Evolutionary conservation across 164 flowering plant species (phyloP), one percentile per base, ranked within the genome.

Genomic region (Houttuynia cordata): DNA sequence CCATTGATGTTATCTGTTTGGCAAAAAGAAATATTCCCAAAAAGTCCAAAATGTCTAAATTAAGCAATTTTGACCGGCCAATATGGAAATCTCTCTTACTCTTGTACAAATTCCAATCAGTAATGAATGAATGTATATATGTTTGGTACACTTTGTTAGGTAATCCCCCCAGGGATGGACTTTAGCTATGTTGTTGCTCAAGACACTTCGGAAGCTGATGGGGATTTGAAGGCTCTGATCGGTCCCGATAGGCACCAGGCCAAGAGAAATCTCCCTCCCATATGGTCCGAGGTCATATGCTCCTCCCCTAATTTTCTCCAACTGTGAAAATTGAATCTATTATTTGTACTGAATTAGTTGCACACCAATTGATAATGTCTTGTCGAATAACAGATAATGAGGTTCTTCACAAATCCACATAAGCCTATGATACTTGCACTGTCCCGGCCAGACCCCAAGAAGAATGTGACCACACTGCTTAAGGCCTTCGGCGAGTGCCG

Each of bases 141-240:
- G 12, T 25, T 59, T 59, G 15, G 19, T 21, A 41, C 30, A 59
- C 9, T 49, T 50, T 47, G 59, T 45, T 59, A 87, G 95, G 95
- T 87, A 4, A 85, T 88, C 68, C 91, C 96, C 3, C 96, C 96
- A 4, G 96, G 96, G 9, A 88, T 88, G 91, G 96, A 88, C 71
- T 85, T 88, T 75, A 85, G 86, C 74, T 60, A 78, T 54, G 87
- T 85, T 10, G 73, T 62, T 42, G 40, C 75, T 24, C 84, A 79
- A 66, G 87, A 88, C 24, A n/a, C 74, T 14, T 1, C 73, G 24
- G 91, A 83, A 19, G 76, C 74, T 3, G 90, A 86, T 42, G 80
- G 79, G 0, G 93, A 86, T 65, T 76, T 85, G 22, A 71, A 71
- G 40, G 76, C 81, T 12, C 63, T 87, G 70, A 75, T 85, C 14